Conservation (phyloP, 1,284 basidiomycete genomes). For the Austropuccinia psidii region DNA sequence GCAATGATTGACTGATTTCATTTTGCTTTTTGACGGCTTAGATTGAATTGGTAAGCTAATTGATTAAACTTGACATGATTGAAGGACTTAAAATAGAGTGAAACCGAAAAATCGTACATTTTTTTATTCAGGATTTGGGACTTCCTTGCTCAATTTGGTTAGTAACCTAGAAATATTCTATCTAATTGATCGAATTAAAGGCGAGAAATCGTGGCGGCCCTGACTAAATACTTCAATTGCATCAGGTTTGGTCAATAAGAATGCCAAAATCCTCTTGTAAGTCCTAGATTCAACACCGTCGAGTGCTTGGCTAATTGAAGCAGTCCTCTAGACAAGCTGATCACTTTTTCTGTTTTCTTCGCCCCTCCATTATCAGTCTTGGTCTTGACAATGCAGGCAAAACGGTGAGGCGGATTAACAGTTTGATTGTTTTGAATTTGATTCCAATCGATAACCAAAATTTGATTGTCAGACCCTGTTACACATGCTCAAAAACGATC, state of each 20-base stretch:
- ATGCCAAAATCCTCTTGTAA: conserved; percentile 98
- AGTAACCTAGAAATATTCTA: too few species aligned
- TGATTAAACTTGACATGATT: too few species aligned
- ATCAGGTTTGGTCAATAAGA: conserved; percentile 90
- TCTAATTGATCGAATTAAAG: not conserved
- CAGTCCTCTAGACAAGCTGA: not conserved
- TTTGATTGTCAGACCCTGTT: conserved; percentile 69
- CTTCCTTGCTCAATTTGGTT: conserved; percentile 79
- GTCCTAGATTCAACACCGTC: conserved; percentile 46
- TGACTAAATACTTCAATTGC: too few species aligned
- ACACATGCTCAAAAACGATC: conserved; percentile 99
- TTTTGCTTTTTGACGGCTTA: too few species aligned
- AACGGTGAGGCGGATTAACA: conserved; percentile 79
- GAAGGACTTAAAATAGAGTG: too few species aligned
- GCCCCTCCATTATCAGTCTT: not conserved
- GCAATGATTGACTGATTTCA: too few species aligned
- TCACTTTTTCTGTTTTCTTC: not conserved
- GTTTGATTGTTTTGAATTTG: too few species aligned
- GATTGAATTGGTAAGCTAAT: too few species aligned
- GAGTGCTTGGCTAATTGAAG: conserved; percentile 67
- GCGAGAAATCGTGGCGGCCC: too few species aligned
- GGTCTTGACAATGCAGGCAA: conserved; percentile 97
- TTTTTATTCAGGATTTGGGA: conserved; percentile 58
- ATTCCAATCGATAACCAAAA: too few species aligned
- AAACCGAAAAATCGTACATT: too few species aligned